Conservation (phyloP, 2,329 filamentous ascomycete species). For the Epichloe hybrida region DNA sequence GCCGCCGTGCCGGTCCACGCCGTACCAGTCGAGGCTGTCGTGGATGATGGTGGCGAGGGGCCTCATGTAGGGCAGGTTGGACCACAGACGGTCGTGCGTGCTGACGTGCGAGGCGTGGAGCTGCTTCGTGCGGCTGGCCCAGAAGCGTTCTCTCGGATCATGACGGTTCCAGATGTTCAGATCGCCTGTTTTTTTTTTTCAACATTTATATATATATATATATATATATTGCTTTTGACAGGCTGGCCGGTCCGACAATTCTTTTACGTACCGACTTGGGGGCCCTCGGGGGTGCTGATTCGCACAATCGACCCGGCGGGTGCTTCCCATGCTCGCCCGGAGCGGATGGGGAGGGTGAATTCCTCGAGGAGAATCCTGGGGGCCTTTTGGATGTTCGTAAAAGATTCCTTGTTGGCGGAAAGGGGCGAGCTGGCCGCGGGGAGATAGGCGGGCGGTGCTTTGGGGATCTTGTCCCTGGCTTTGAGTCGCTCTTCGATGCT, state of each 20-base stretch:
- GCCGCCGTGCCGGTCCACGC: constrained; percentile 48
- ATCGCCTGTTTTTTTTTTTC: constrained; percentile 39
- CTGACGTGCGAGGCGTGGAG: constrained; percentile 64
- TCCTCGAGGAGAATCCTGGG: constrained; percentile 29
- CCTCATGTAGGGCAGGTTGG: constrained; percentile 60
- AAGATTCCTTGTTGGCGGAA: constrained; percentile 31
- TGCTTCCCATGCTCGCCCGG: constrained; percentile 59
- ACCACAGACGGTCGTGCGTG: constrained; percentile 64
- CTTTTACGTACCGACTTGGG: constrained; percentile 67
- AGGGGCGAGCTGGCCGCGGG: constrained; percentile 28
- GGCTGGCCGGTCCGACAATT: too few species aligned
- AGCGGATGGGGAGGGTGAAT: constrained; percentile 58
- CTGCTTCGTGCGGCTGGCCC: constrained; percentile 67
- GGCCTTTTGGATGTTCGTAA: constrained; percentile 46
- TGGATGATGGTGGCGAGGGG: constrained; percentile 57
- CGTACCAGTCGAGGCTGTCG: constrained; percentile 53
- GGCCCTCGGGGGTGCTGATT: constrained; percentile 58
- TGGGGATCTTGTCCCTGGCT: constrained; percentile 30
- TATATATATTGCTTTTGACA: too few species aligned
- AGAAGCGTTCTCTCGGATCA: constrained; percentile 70
- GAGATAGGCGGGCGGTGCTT: constrained; percentile 36
- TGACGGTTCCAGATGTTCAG: constrained; percentile 68
- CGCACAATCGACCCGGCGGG: constrained; percentile 54
- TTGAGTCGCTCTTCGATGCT: constrained; percentile 24
- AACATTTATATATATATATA: too few species aligned